phyloP scores from a whole-genome alignment of 345 rosid species.

The Eucalyptus brandiana region DNA sequence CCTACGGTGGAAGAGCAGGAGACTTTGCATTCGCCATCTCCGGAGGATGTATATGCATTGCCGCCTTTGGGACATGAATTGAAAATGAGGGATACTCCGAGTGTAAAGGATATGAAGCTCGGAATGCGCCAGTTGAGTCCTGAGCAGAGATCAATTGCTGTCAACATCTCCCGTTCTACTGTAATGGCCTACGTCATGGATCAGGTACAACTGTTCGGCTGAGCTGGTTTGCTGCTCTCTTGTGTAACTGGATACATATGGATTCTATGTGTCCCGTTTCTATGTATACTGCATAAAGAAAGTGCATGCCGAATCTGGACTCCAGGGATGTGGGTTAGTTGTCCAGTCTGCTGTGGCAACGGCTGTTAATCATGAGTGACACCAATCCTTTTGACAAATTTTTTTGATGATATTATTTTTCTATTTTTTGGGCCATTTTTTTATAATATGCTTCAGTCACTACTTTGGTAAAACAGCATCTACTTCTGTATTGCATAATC shows the following conservation, averaged over 20 bases:
- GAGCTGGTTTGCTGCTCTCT: background rate
- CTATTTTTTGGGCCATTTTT: background rate
- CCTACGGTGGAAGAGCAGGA: slow-evolving; percentile 17
- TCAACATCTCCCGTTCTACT: slow-evolving; percentile 53
- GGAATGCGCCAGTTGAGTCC: slow-evolving; percentile 24
- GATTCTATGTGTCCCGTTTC: background rate
- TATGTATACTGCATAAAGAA: background rate
- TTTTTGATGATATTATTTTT: background rate
- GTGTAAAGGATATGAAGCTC: slow-evolving; percentile 2
- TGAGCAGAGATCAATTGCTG: slow-evolving; percentile 66
- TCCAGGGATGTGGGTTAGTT: background rate
- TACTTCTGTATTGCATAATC: background rate
- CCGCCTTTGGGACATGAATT: slow-evolving; percentile 11
- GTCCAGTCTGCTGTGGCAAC: background rate
- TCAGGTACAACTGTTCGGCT: slow-evolving; percentile 41
- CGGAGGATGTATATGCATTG: slow-evolving; percentile 43
- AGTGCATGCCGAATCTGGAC: background rate
- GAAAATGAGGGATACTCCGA: slow-evolving; percentile 19
- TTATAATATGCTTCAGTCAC: background rate
- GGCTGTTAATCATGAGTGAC: background rate
- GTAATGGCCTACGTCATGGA: slow-evolving; percentile 98
- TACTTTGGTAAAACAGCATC: background rate
- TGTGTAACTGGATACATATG: background rate
- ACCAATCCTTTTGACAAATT: background rate
- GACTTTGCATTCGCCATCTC: slow-evolving; percentile 17